phyloP scores from a whole-genome alignment of 768 basidiomycete species.

The Lentinula raphanica region DNA sequence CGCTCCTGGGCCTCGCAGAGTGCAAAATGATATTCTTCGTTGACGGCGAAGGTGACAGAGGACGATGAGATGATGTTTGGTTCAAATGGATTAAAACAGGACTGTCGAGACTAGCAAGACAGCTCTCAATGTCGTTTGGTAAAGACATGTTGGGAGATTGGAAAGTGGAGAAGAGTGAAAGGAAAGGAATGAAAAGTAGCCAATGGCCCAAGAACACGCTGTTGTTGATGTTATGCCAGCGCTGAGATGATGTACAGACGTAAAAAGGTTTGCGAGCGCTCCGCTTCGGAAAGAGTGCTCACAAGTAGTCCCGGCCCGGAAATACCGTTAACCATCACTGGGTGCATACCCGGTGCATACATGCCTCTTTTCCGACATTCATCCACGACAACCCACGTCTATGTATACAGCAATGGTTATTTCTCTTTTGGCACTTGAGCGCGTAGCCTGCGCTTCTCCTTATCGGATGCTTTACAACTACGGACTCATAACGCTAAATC shows the following conservation, averaged over 20 bases:
- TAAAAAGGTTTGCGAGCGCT: too few relatives aligned
- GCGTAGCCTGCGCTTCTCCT: not conserved
- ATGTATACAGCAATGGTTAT: not conserved
- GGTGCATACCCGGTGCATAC: too few relatives aligned
- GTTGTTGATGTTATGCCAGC: too few relatives aligned
- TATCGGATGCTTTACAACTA: not conserved
- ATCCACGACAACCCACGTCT: not conserved
- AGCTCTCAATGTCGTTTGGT: constrained; percentile 1
- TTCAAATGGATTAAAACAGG: not conserved
- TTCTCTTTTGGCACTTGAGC: not conserved
- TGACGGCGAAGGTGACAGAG: not conserved
- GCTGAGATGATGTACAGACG: too few relatives aligned
- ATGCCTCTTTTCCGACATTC: not conserved
- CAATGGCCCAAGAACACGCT: too few relatives aligned
- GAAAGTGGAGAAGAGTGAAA: too few relatives aligned
- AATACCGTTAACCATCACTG: not conserved
- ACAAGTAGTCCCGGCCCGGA: not conserved
- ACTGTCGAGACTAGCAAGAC: not conserved
- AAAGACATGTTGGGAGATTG: not conserved
- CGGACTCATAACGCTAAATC: not conserved
- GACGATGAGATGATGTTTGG: not conserved
- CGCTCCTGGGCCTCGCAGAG: not conserved
- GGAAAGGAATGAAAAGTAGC: too few relatives aligned
- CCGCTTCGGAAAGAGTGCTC: too few relatives aligned
- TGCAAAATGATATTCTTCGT: not conserved